These are phyloP conservation scores for Glycine latifolia DNA, from an alignment of 306 rosid species.

Conservation along the genomic window DNA sequence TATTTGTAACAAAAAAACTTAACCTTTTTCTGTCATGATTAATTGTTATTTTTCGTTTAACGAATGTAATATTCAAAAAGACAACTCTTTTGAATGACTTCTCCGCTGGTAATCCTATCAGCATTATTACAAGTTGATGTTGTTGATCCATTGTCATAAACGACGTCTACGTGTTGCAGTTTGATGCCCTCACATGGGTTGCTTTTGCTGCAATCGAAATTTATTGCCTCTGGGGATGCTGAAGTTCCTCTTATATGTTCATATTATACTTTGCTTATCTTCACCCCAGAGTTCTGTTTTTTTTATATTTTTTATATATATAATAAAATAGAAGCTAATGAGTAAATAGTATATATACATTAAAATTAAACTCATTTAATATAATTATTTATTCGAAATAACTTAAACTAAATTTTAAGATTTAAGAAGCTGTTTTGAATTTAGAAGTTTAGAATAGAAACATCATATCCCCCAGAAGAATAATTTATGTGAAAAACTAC, in stretches of 20 bases:
- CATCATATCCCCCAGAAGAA: too few relatives aligned
- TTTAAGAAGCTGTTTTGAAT: too few relatives aligned
- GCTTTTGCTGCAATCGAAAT: slow-evolving; percentile 61
- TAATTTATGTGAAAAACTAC: too few relatives aligned
- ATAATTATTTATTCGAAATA: too few relatives aligned
- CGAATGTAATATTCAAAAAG: slow-evolving; percentile 23
- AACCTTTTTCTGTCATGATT: too few relatives aligned
- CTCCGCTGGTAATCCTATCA: slow-evolving; percentile 48
- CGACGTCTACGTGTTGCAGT: slow-evolving; percentile 54
- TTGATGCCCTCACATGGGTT: slow-evolving; percentile 60
- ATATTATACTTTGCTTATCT: slow-evolving; percentile 60
- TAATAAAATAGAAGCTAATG: too few relatives aligned
- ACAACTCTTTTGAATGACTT: slow-evolving; percentile 59
- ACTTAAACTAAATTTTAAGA: too few relatives aligned
- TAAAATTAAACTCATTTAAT: too few relatives aligned
- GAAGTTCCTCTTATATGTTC: slow-evolving; percentile 64
- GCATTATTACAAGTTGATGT: slow-evolving; percentile 58
- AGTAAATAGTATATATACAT: too few relatives aligned
- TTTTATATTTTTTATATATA: background rate
- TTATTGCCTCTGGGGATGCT: slow-evolving; percentile 51
- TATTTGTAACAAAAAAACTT: too few relatives aligned
- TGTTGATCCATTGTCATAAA: slow-evolving; percentile 32
- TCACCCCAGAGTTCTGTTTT: slow-evolving; percentile 59
- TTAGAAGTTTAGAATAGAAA: too few relatives aligned
- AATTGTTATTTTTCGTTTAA: too few relatives aligned